Evolutionary conservation across 495 filamentous ascomycete genomes (phyloP), one percentile per base, ranked within the genome.

Genomic region (Podospora pseudocomata): DNA sequence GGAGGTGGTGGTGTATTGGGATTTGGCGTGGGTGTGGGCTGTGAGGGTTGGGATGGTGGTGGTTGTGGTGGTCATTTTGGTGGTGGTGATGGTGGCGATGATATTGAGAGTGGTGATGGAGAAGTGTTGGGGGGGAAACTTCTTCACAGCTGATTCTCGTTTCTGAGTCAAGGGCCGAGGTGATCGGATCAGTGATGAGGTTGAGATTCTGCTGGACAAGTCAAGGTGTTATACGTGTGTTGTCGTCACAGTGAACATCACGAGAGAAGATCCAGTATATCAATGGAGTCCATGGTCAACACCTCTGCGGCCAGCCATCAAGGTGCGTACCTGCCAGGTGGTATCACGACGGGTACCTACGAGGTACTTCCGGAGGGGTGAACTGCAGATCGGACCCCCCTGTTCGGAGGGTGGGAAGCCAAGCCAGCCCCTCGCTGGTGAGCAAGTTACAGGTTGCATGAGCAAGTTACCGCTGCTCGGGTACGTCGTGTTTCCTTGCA

Each of bases 1-100:
- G 66, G 26, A 39, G 11, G 66, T 67, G 15, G 66, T 27, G 20
- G 60, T 26, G 66, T 67, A 67, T 54, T 67, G 66, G 34, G 5
- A 56, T 60, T 44, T 6, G 44, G 66, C 66, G 44, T 67, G 66
- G 58, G 27, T 26, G 26, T 59, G 62, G 49, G 66, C 58, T 15
- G 27, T 32, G 23, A 27, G 59, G 28, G 59, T 23, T 23, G 23
- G 23, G 23, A 23, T 23, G 23, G 23, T 23, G 23, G 23, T 23
- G 23, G 23, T 23, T 23, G 23, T 32, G 58, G 2, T 27, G 20
- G 59, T 61, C 59, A 61, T 61, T 27, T 27, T 61, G 58, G 26
- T 26, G 58, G 20, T 30, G 23, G 26, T 26, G 58, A 26, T 61
- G 30, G 30, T 7, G 30, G 30, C 30, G 4, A 7, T 4, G 4